Base-by-base conservation (phyloP, 441 rosid genomes). In the Adansonia rubrostipa region DNA sequence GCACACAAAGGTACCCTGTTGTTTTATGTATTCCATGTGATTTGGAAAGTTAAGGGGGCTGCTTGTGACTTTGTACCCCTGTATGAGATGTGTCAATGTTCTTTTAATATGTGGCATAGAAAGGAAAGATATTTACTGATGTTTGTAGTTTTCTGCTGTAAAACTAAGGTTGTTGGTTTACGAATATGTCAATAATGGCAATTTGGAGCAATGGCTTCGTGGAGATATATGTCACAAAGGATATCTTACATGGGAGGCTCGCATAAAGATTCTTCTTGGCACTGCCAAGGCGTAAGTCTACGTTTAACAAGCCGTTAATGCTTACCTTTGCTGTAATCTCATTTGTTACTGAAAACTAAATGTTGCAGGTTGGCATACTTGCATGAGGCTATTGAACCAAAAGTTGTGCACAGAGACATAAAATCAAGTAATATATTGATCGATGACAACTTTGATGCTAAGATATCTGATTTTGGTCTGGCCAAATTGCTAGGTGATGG, bases 341-440 rank as follows among this genome's bases (percentile, higher is more conserved):
- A 22, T 67, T 72, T 65, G 80, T 77, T 67, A 57, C 56, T 73
- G 14, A 40, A 64, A 50, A 62, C 42, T 78, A 60, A 44, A 61
- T 71, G 50, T 42, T 71, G 77, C 87, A 92, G 96, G 70, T 80
- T 92, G 76, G 87, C 94, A 72, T 92, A 92, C 81, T 86, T 92
- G 76, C 96, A 92, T n/a, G 96, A 92, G 79, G 96, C 96, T 77
- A 90, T 92, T 82, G 96, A 92, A 76, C 93, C 96, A 2, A 92
- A 92, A 85, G 96, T 92, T 79, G 93, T 92, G 79, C 96, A 92
- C 40, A 85, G 96, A 80, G 96, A 92, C 80, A 92, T 92, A 48
- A 92, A 92, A 50, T 92, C 96, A 0, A 88, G 96, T 80, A 92
- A 92, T 79, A 89, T 92, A 90, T 79, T 92, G 82, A 90, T 92